Evolutionary conservation across 495 filamentous ascomycete genomes (phyloP), one percentile per base, ranked within the genome.

Genomic region (Penicillium alfredii): DNA sequence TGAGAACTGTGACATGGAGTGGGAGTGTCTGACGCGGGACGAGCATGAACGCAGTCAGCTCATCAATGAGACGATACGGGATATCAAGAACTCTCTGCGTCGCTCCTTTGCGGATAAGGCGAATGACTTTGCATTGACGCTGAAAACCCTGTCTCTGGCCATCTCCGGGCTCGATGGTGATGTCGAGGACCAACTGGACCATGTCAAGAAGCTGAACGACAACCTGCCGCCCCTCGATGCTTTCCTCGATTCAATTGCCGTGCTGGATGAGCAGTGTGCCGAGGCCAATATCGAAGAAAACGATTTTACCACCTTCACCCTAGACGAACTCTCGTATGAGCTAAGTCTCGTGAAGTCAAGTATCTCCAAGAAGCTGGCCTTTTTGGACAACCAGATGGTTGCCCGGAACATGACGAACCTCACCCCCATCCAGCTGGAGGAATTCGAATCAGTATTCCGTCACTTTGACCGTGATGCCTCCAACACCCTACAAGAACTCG

Each of bases 281-380:
- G 89, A 98, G 68, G 92, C 92, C 28, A 97, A 97, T 58, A 94
- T 96, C 29, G 92, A 98, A 60, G 92, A 98, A 56, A 98, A 98
- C 60, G 92, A 98, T 61, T 95, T 90, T 64, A 98, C 92, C 4
- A 95, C 90, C 2, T 96, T 95, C 64, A 93, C 88, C 8, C 86
- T 95, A 51, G 92, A 98, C 56, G 92, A 98, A 58, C 75, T 98
- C 12, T 79, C 78, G 29, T 98, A 98, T 70, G 92, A 98, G 57
- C 73, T 96, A 23, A 84, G 84, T 4, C 73, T 98, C 4, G 92
- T 96, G 18, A 86, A 84, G 41, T 81, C 83, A 10, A 89, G 83
- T 17, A 92, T 98, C 25, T 80, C 83, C 28, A 96, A 96, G 66
- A 97, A 97, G 62, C 73, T 98, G 19, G 78, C 86, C 16, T 98